Conservation (phyloP, 371 early-diverging fungal species). For the Lichtheimia corymbifera region DNA sequence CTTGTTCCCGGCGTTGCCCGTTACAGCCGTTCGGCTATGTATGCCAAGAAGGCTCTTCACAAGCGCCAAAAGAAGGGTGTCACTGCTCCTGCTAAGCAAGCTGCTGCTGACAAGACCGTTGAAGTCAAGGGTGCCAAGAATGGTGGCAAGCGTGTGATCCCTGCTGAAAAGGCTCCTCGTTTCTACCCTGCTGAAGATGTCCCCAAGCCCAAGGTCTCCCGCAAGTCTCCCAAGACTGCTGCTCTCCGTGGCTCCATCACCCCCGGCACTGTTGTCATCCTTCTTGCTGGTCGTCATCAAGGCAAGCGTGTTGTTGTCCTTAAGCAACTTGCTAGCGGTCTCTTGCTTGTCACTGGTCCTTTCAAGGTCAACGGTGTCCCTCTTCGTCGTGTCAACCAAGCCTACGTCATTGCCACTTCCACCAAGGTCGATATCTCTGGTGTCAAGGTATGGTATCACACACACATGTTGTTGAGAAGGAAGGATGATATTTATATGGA, state of each 20-base stretch:
- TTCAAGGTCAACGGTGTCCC: slow-evolving; percentile 98
- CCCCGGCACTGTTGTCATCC: slow-evolving; percentile 96
- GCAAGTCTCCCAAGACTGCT: slow-evolving; percentile 76
- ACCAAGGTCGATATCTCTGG: slow-evolving; percentile 90
- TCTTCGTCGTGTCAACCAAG: slow-evolving; percentile 95
- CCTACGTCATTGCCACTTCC: slow-evolving; percentile 97
- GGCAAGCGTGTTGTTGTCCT: slow-evolving; percentile 98
- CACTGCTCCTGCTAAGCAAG: slow-evolving; percentile 45
- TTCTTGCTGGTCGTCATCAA: slow-evolving; percentile 94
- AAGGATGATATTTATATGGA: background rate
- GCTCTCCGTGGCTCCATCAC: slow-evolving; percentile 87
- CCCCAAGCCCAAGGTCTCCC: slow-evolving; percentile 69
- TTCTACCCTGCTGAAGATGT: slow-evolving; percentile 89
- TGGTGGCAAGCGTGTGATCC: slow-evolving; percentile 73
- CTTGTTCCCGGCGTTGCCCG: slow-evolving; percentile 84
- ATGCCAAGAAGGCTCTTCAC: slow-evolving; percentile 82
- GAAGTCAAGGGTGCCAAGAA: slow-evolving; percentile 79
- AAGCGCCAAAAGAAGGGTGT: slow-evolving; percentile 72
- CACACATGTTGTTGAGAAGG: background rate
- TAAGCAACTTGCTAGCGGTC: slow-evolving; percentile 91
- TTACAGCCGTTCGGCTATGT: slow-evolving; percentile 72
- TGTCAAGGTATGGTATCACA: slow-evolving; percentile 53
- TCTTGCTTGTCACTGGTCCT: slow-evolving; percentile 96
- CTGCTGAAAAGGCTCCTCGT: slow-evolving; percentile 69
- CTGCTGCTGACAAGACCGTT: slow-evolving; percentile 65